These are phyloP conservation scores for Lactarius vividus DNA, from an alignment of 768 basidiomycete genomes.

Conservation along the genomic window DNA sequence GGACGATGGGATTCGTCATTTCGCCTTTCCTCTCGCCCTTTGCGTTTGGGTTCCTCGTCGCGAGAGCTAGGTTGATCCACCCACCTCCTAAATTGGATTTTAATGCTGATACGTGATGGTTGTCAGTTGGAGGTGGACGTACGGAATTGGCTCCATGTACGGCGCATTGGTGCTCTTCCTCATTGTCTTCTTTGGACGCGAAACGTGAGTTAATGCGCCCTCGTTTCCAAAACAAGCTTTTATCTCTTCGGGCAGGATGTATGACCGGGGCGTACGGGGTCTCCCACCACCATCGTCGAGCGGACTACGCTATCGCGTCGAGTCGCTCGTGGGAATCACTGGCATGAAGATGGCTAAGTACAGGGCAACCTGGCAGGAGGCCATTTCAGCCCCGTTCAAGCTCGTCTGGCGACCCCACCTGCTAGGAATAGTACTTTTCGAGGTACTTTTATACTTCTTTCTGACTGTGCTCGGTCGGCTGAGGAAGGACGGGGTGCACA, in stretches of 20 bases:
- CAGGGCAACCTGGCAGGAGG: conserved; percentile 48
- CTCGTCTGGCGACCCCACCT: conserved; percentile 65
- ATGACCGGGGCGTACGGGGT: conserved; percentile 51
- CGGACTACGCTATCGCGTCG: conserved; percentile 51
- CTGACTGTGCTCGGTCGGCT: neutral
- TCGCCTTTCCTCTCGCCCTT: conserved; percentile 66
- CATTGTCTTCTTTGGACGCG: conserved; percentile 60
- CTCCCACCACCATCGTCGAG: conserved; percentile 28
- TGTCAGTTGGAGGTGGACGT: conserved; percentile 59
- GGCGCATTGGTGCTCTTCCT: conserved; percentile 50
- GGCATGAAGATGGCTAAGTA: conserved; percentile 57
- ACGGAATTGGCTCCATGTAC: conserved; percentile 64
- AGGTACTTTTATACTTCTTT: conserved; percentile 33
- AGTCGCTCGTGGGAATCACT: conserved; percentile 63
- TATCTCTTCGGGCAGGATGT: conserved; percentile 44
- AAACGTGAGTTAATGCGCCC: conserved; percentile 47
- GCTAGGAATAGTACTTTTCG: conserved; percentile 42
- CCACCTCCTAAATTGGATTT: neutral
- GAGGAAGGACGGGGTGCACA: conserved; percentile 25
- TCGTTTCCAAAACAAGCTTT: neutral
- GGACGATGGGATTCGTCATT: conserved; percentile 72
- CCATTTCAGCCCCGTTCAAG: conserved; percentile 45
- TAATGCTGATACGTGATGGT: neutral
- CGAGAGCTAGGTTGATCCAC: conserved; percentile 41
- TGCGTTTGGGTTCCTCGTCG: conserved; percentile 65